Base-by-base conservation (phyloP, 2,329 filamentous ascomycete genomes). In the Talaromyces sp. region DNA sequence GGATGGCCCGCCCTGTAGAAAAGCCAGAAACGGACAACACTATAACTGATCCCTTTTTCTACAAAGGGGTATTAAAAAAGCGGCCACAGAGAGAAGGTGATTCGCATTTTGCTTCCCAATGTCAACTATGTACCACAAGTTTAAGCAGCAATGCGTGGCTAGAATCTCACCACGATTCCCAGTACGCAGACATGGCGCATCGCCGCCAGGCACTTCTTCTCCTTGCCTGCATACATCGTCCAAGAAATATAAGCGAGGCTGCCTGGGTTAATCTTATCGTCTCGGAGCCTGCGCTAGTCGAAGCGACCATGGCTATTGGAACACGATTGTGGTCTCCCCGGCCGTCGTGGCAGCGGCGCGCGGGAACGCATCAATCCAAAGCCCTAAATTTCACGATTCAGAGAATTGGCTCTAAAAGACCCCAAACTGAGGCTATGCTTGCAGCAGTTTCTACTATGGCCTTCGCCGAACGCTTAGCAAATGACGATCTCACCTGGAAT, bases 381-480 rank as follows among this genome's bases (percentile, higher is more conserved):
- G 70, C 69, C 5, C 61, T 66, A 0, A 63, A 64, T 23, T 59
- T 64, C 23, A 65, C 69, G 28, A 68, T 69, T 30, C 56, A 65
- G 12, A 64, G 57, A 31, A 66, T 71, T 14, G 47, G 50, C 2
- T 66, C 65, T 2, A 57, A 60, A 27, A 56, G 30, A 33, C 61
- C 62, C 4, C 59, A 60, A 6, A 67, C 64, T 6, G 68, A 69
- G 59, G 67, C 66, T 8, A 63, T 72, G 52, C 62, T 72, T 1
- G 66, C 52, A 8, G 60, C 70, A 1, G 68, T 70, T 14, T 28
- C 62, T 33, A 70, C 67, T 1, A 68, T 72, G 65, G 68, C 65
- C 4, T 68, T 72, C 47, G 67, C 66, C 1, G 69, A 68, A 53
- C 61, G 66, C 5, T 55, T 70, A 27, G 33, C 59, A 9, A 31